These are phyloP conservation scores for Cladosporium sp. DNA, from an alignment of 2,329 filamentous ascomycete genomes.

Conservation along the genomic window DNA sequence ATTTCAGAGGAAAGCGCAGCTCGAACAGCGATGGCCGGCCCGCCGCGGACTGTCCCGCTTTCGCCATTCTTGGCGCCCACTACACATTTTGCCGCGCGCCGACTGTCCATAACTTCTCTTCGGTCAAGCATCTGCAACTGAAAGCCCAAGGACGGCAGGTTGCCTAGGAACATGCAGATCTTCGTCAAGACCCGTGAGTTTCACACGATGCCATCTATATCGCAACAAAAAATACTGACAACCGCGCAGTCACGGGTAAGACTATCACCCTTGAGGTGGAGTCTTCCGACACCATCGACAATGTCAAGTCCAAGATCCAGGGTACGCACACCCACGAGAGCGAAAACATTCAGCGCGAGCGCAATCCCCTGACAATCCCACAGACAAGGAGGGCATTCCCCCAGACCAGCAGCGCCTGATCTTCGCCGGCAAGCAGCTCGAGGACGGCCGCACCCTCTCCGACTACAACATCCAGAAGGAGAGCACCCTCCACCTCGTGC, in stretches of 20 bases:
- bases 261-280: slow-evolving; percentile 99
- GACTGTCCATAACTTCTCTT: slow-evolving; percentile 3
- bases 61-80: neutral
- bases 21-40: neutral
- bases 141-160: slow-evolving; percentile 13
- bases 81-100: neutral
- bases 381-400: slow-evolving; percentile 99
- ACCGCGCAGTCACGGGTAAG: slow-evolving; percentile 78
- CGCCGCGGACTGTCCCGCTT: neutral
- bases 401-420: slow-evolving; percentile 99
- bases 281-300: slow-evolving; percentile 99
- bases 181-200: slow-evolving; percentile 92
- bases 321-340: slow-evolving; percentile 40
- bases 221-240: slow-evolving; percentile 7
- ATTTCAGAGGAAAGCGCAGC: too few relatives aligned
- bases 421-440: slow-evolving; percentile 99
- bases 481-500: slow-evolving; percentile 95
- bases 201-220: neutral
- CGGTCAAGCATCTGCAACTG: slow-evolving; percentile 13
- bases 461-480: slow-evolving; percentile 99
- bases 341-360: neutral
- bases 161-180: slow-evolving; percentile 67
- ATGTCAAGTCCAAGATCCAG: slow-evolving; percentile 98
- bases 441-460: slow-evolving; percentile 96
- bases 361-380: slow-evolving; percentile 38